Conservation (phyloP, 116 monocot genomes). For the Iris pallida region DNA sequence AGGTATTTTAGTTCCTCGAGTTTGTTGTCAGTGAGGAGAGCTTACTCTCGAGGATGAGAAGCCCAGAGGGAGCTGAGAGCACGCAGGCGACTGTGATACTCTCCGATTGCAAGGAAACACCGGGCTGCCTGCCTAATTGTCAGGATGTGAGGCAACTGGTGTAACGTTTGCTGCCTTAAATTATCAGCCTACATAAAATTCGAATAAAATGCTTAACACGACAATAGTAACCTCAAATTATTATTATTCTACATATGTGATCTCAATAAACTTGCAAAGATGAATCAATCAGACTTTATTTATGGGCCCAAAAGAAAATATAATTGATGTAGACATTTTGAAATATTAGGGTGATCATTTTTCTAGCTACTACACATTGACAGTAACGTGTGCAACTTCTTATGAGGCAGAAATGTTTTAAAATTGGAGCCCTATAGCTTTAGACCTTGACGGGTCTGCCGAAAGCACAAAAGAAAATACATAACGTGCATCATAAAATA, state of each 20-base stretch:
- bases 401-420: not conserved
- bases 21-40: too few species aligned
- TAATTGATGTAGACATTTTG: not conserved
- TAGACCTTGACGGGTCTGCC: slow-evolving; percentile 11
- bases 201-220: too few species aligned
- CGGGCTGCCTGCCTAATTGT: slow-evolving; percentile 38
- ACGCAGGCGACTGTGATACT: slow-evolving; percentile 44
- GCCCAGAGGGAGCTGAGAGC: slow-evolving; percentile 49
- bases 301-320: not conserved
- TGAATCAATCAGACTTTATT: not conserved
- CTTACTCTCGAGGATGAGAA: slow-evolving; percentile 23
- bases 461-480: not conserved
- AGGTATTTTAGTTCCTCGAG: too few species aligned
- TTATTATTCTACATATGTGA: too few species aligned
- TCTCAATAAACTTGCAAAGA: not conserved
- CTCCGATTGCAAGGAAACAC: slow-evolving; percentile 44
- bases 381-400: slow-evolving; percentile 10
- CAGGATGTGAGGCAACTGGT: slow-evolving; percentile 28
- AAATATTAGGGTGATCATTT: not conserved
- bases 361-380: slow-evolving; percentile 9
- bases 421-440: slow-evolving; percentile 7
- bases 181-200: slow-evolving; percentile 34
- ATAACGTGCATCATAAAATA: too few species aligned
- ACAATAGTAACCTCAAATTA: too few species aligned
- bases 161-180: slow-evolving; percentile 41